Base-by-base conservation (phyloP, 257 asterid genomes). In the Nicotiana benthamiana region DNA sequence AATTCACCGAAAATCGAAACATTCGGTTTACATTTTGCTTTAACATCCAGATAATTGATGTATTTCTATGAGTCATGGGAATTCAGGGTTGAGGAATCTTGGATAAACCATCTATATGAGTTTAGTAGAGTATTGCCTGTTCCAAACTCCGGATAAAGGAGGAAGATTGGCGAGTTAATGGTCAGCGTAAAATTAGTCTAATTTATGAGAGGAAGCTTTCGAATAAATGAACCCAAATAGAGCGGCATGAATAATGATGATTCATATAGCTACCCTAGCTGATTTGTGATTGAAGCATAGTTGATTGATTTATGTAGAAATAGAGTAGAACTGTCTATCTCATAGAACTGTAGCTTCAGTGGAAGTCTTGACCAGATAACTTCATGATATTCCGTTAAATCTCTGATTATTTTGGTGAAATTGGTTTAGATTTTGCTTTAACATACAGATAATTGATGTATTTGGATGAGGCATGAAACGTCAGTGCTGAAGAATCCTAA, bases 341-440 rank as follows among this genome's bases (percentile, higher is more conserved):
- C 13, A n/a, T 6, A 46, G 60, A 72, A 72, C 77, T 13, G 51
- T 40, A 46, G 22, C 59, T 46, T 46, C 48, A 24, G 4, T 46
- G 59, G 3, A 72, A 2, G 0, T 34, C 26, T 72, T 72, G 78
- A 46, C 4, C 24, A 12, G 32, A 46, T 0, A 43, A 22, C 3
- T 72, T 46, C 24, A 1, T 72, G 77, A 24, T 46, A 72, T 72
- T 11, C 57, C 13, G 17, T 26, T 24, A 61, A 24, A 12, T 26
- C 67, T 24, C 65, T 60, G 75, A 70, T 70, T 17, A 20, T 70
- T 70, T 70, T 70, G 32, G 32, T 70, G 76, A 68, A 70, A 70
- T 68, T 68, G 0, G 77, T 1, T 70, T 70, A 18, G 15, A n/a
- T 24, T 20, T 46, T 46, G 4, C 59, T 46, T 68, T 72, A 72